phyloP scores from a whole-genome alignment of 2,329 filamentous ascomycete genomes.

The Hirsutella rhossiliensis region DNA sequence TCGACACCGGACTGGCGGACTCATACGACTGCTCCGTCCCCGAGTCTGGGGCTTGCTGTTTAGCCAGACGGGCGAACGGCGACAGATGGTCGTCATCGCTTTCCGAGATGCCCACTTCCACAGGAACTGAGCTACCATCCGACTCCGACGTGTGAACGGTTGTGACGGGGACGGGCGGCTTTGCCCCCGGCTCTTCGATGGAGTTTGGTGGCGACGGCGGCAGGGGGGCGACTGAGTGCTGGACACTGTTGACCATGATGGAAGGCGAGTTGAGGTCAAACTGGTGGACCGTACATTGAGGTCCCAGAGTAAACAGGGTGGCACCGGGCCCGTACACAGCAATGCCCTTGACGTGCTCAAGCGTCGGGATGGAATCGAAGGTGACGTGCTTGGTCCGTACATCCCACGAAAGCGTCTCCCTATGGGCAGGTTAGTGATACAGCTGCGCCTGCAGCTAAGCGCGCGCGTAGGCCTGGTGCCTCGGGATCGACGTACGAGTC shows the following conservation, averaged over 20 bases:
- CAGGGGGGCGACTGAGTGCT: conserved; percentile 68
- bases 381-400: conserved; percentile 96
- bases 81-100: conserved; percentile 70
- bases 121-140: conserved; percentile 39
- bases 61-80: conserved; percentile 62
- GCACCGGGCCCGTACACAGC: conserved; percentile 83
- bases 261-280: conserved; percentile 82
- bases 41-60: conserved; percentile 49
- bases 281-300: conserved; percentile 83
- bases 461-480: conserved; percentile 28
- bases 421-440: conserved; percentile 24
- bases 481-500: conserved; percentile 57
- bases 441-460: conserved; percentile 24
- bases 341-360: conserved; percentile 69
- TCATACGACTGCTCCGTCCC: conserved; percentile 48
- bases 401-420: conserved; percentile 91
- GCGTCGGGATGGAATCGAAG: conserved; percentile 75
- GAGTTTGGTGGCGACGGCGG: conserved; percentile 77
- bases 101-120: conserved; percentile 51
- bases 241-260: conserved; percentile 72
- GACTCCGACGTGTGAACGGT: conserved; percentile 40
- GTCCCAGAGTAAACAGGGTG: conserved; percentile 82
- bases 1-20: conserved; percentile 54
- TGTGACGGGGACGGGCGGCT: conserved; percentile 31
- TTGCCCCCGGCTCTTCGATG: conserved; percentile 55